Percentiles rank a stretch among this genome's conserved stretches.
Evolutionary conservation across 345 rosid genomes (phyloP).

Genomic region (Corchorus capsularis): DNA sequence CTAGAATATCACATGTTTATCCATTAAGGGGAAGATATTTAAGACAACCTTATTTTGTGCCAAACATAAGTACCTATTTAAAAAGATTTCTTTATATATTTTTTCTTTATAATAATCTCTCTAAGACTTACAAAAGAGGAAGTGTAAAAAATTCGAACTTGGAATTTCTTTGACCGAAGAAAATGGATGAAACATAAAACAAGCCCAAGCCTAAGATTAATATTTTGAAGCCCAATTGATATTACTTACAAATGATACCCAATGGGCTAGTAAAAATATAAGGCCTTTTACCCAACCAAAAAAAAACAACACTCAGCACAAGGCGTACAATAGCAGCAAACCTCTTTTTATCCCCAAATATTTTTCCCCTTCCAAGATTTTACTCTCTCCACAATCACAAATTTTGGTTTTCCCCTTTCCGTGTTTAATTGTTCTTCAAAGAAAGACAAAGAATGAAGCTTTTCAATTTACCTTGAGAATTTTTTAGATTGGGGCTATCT

Average conservation of each 20-base stretch:
- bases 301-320: not conserved
- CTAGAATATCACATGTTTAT: no score
- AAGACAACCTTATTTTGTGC: no score
- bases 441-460: not conserved
- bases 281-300: not conserved
- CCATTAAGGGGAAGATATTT: no score
- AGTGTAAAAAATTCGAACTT: no score
- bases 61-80: no score
- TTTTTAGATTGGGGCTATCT: not conserved
- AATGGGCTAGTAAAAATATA: not conserved
- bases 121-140: no score
- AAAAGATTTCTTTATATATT: no score
- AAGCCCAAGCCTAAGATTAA: no score
- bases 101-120: no score
- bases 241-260: no score
- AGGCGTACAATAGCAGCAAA: constrained; percentile 28
- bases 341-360: not conserved
- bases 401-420: constrained; percentile 5
- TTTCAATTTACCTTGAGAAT: not conserved
- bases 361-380: not conserved
- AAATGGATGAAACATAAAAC: not conserved
- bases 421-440: not conserved
- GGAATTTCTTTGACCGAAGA: no score
- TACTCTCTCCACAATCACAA: not conserved
- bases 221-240: not conserved